phyloP scores from a whole-genome alignment of 345 rosid genomes.

The Brassica nigra region DNA sequence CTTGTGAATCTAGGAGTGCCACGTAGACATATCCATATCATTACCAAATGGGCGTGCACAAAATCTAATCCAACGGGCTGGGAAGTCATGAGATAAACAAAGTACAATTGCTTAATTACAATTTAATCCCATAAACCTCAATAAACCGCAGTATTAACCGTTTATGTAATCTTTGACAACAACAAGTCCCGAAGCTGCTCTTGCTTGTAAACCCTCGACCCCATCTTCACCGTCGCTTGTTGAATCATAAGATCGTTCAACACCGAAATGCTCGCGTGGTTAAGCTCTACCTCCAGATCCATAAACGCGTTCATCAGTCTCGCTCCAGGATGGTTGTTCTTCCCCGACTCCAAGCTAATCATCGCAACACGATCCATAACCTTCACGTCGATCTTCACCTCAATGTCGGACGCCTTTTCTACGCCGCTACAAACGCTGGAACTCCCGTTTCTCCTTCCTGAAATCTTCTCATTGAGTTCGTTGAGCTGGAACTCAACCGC shows the following conservation, averaged over 20 bases:
- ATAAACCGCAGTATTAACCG: background rate
- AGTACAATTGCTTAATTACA: background rate
- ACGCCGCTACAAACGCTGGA: background rate
- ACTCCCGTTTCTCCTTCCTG: constrained; percentile 15
- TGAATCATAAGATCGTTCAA: constrained; percentile 68
- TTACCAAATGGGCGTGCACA: background rate
- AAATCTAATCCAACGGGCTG: background rate
- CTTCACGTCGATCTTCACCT: constrained; percentile 52
- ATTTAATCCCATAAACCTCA: background rate
- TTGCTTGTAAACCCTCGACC: constrained; percentile 26
- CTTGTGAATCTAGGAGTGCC: background rate
- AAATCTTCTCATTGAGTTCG: constrained; percentile 16
- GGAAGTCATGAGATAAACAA: background rate
- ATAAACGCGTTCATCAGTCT: constrained; percentile 57
- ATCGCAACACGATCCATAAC: constrained; percentile 58
- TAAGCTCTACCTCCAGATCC: constrained; percentile 61
- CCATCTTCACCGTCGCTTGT: constrained; percentile 45
- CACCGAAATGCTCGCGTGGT: constrained; percentile 62
- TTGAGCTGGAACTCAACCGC: constrained; percentile 5
- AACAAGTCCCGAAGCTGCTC: constrained; percentile 18
- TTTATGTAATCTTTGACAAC: background rate
- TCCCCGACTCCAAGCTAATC: constrained; percentile 66
- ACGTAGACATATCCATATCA: background rate
- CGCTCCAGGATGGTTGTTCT: constrained; percentile 54
- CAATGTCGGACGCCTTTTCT: background rate